Evolutionary conservation across 2,329 filamentous ascomycete genomes (phyloP), one percentile per base, ranked within the genome.

Genomic region (Apiospora phragmitis): DNA sequence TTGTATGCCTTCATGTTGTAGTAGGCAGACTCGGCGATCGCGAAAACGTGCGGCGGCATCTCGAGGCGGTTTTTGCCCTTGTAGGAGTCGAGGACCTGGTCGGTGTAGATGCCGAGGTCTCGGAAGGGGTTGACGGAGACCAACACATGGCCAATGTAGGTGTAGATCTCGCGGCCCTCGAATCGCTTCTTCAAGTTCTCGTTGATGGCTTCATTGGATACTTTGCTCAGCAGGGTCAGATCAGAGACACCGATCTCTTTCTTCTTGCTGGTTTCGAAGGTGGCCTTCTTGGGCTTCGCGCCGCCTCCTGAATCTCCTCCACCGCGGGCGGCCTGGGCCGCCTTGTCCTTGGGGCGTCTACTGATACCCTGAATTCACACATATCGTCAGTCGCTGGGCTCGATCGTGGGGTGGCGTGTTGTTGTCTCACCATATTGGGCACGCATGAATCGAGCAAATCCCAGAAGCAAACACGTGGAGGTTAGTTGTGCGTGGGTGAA

Each of bases 1-100:
- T 94, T 94, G 87, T 99, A 99, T 65, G 95, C 95, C 82, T 98
- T 98, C 96, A 99, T 98, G 86, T 99, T 98, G 86, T 98, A 98
- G 86, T 99, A 99, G 70, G 95, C 83, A 9, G 95, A 93, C 83
- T 99, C 96, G 79, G 96, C 96, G 78, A 99, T 96, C 72, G 94
- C 95, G 81, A 98, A 99, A 76, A 99, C 96, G 83, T 99, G 96
- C 11, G 96, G 96, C 38, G 94, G 93, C 85, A 94, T 91, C 85
- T 99, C 96, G 75, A 99, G 89, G 75, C 96, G 91, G 85, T 99
- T 99, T 88, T 98, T 98, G 76, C 95, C 95, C 83, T 91, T 92
- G 86, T 99, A 99, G 79, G 93, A 95, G 67, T 97, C 91, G 79
- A 99, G 90, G 71, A 98, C 94, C 78, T 92, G 86, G 76, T 98